Base-by-base conservation (phyloP, 108 stramenopile genomes). In the Skeletonema marinoi region DNA sequence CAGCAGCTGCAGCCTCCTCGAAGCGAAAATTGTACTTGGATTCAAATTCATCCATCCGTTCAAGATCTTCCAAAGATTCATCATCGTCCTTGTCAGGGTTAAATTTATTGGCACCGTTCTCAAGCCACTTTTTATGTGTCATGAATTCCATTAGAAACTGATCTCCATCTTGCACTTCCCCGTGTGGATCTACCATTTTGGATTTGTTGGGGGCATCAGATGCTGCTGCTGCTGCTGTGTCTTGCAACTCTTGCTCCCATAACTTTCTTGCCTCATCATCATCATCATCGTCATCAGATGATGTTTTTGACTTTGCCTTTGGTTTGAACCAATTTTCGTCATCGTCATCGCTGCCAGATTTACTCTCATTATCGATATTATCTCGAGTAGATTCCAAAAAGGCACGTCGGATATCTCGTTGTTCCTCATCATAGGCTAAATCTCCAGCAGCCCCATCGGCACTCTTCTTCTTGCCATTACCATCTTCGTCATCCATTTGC, bases 21-120 rank as follows among this genome's bases (percentile, higher is more conserved):
- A 98, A 99, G 21, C 99, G 93, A 75, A 99, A 99, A 74, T 99
- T 99, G 91, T 98, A 99, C 74, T 97, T 92, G 67, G 92, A 88
- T 89, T 99, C 99, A 83, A 96, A 99, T 19, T 87, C 96, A 71
- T 99, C 99, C 58, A 89, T 91, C n/a, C 78, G 74, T 30, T 99
- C 98, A 36, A 98, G 66, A 56, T 91, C 94, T 58, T 95, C 89
- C 36, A 93, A 84, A 31, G 90, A 92, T 58, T 98, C 97, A 59
- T 89, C 90, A 51, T 95, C 93, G 36, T 81, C 86, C 33, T 85
- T 63, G 29, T 54, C 65, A 12, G 13, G 69, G 8, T 70, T 66
- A 59, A 71, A 74, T 21, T 56, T 35, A 21, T 73, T 51, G 56
- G 70, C 73, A 54, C 83, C 84, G 1, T 67, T 68, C 31, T 93